phyloP scores from a whole-genome alignment of 2,329 filamentous ascomycete species.

The Penicillium digitatum region DNA sequence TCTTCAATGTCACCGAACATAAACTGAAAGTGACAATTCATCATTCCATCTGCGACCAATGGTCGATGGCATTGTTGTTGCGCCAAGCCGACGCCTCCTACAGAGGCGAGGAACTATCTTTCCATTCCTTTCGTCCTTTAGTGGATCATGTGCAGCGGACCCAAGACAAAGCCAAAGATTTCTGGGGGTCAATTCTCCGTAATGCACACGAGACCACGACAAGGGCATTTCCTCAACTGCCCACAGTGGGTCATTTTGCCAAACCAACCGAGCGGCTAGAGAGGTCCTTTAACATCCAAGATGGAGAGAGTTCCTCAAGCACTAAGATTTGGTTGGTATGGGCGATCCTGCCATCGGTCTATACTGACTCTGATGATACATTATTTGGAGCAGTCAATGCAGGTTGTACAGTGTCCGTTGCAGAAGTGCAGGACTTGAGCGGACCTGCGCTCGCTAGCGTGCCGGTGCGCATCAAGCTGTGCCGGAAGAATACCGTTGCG shows the following conservation, averaged over 20 bases:
- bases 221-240: neutral
- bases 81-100: constrained; percentile 12
- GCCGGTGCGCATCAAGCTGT: constrained; percentile 1
- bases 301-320: neutral
- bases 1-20: neutral
- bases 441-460: constrained; percentile 12
- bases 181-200: neutral
- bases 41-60: constrained; percentile 20
- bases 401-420: constrained; percentile 9
- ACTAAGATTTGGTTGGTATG: constrained; percentile 14
- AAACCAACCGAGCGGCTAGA: neutral
- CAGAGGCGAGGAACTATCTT: constrained; percentile 3
- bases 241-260: constrained; percentile 5
- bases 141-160: constrained; percentile 11
- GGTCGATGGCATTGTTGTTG: constrained; percentile 19
- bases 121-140: constrained; percentile 13
- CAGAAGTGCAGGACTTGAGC: constrained; percentile 6
- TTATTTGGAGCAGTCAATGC: constrained; percentile 14
- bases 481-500: neutral
- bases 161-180: neutral
- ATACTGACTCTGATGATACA: constrained; percentile 7
- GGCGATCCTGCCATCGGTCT: constrained; percentile 12
- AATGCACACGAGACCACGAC: neutral
- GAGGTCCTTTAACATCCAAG: neutral
- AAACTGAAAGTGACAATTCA: constrained; percentile 8